phyloP scores from a whole-genome alignment of 1,284 basidiomycete genomes.

The Ustilago hordei region DNA sequence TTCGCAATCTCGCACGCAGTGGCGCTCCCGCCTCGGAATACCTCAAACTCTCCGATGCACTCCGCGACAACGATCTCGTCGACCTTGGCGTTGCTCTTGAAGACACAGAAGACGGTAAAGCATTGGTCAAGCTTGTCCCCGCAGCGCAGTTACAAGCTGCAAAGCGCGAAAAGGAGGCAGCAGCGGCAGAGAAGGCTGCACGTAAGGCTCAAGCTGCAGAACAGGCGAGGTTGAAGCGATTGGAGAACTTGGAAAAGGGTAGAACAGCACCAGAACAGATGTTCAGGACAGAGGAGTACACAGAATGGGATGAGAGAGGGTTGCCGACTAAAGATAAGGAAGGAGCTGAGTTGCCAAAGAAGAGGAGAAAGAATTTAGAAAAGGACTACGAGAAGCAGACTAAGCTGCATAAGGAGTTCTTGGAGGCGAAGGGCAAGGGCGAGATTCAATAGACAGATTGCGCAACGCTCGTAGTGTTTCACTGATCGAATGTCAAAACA shows the following conservation, averaged over 20 bases:
- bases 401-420: constrained; percentile 64
- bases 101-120: constrained; percentile 85
- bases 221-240: constrained; percentile 78
- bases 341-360: constrained; percentile 88
- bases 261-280: constrained; percentile 80
- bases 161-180: constrained; percentile 88
- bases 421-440: constrained; percentile 58
- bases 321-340: constrained; percentile 85
- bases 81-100: constrained; percentile 94
- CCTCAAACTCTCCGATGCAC: constrained; percentile 75
- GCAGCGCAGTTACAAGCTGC: constrained; percentile 84
- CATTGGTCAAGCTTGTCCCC: constrained; percentile 88
- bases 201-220: constrained; percentile 82
- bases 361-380: constrained; percentile 79
- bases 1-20: constrained; percentile 83
- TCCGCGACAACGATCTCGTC: constrained; percentile 90
- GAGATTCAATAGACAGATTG: constrained; percentile 48
- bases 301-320: constrained; percentile 87
- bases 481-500: not conserved
- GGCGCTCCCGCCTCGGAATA: constrained; percentile 58
- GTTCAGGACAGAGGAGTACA: constrained; percentile 76
- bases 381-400: constrained; percentile 82
- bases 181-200: constrained; percentile 80
- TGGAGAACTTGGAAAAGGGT: constrained; percentile 88
- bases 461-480: not conserved